Conservation (phyloP, 228 moss, liverwort and hornwort species). For the Sphagnum fallax region DNA sequence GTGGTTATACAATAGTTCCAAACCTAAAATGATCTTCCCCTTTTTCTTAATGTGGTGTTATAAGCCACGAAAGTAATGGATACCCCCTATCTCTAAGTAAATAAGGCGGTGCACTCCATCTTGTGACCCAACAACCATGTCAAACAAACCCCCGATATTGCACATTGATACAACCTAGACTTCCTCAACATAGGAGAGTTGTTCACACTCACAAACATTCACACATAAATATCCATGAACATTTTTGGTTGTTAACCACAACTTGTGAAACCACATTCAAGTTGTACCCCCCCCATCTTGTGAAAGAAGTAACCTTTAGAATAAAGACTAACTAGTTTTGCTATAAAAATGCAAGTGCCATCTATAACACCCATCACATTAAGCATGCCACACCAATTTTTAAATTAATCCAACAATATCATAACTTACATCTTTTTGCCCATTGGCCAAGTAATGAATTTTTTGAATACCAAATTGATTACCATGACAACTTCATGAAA, state of each 20-base stretch:
- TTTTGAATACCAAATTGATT: background rate
- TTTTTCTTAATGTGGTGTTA: background rate
- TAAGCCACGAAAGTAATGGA: conserved; percentile 1
- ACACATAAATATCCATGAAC: background rate
- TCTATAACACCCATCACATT: background rate
- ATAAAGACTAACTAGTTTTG: background rate
- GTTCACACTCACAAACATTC: background rate
- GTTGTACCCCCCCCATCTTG: background rate
- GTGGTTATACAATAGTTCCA: background rate
- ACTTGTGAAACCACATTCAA: background rate
- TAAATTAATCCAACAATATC: background rate
- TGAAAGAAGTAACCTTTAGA: background rate
- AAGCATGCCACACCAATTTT: background rate
- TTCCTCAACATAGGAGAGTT: background rate
- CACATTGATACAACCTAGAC: background rate
- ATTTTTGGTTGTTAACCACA: background rate
- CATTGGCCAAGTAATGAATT: background rate
- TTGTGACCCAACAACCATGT: background rate
- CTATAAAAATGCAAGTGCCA: background rate
- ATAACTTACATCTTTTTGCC: background rate
- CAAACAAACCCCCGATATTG: background rate
- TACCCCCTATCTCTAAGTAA: background rate
- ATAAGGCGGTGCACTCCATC: background rate
- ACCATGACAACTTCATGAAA: no score
- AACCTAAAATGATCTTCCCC: background rate